Evolutionary conservation across 2,329 filamentous ascomycete species (phyloP), one percentile per base, ranked within the genome.

Genomic region (Neopestalotiopsis clavispora): DNA sequence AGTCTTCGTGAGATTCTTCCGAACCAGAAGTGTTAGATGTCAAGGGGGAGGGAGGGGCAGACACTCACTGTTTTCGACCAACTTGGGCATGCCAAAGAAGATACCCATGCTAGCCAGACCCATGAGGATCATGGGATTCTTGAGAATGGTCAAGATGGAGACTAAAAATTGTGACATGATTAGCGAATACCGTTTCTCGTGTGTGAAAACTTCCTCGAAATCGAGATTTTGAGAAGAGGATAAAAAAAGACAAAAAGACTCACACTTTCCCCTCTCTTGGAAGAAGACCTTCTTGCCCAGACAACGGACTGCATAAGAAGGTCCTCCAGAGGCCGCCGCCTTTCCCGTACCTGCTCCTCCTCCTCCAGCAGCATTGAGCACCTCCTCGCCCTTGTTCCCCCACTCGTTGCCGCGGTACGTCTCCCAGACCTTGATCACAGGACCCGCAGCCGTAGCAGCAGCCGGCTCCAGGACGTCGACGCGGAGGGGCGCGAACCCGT

Each of bases 71-170:
- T 96, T 98, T 65, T 98, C 95, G 84, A 98, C 90, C 68, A 99
- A 81, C 81, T 98, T 96, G 14, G 96, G 96, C 92, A 98, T 94
- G 73, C 95, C 95, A 75, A 98, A 87, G 71, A 97, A 94, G 73
- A 98, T 84, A 4, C 84, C 91, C 84, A 98, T 89, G 71, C 91
- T 94, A 52, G 96, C 90, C 42, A 97, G 82, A 4, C 92, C 94
- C 84, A 99, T 92, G 70, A 99, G 87, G 72, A 98, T 98, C 94
- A 98, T 98, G 3, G 96, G 96, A 78, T 94, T 97, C 85, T 96
- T 96, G 75, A 98, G 85, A 68, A 98, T 90, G 69, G 88, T 89
- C 68, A 98, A 77, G n/a, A 95, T 86, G 20, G 91, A 94, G 82
- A 95, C 92, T 94, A 14, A 10, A 28, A 45, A 34, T 4, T 20